A percentile compares a stretch with the other conserved stretches of the same genome.
These are phyloP conservation scores for Phytophthora megakarya DNA, from an alignment of 352 stramenopile genomes.

Conservation along the genomic window DNA sequence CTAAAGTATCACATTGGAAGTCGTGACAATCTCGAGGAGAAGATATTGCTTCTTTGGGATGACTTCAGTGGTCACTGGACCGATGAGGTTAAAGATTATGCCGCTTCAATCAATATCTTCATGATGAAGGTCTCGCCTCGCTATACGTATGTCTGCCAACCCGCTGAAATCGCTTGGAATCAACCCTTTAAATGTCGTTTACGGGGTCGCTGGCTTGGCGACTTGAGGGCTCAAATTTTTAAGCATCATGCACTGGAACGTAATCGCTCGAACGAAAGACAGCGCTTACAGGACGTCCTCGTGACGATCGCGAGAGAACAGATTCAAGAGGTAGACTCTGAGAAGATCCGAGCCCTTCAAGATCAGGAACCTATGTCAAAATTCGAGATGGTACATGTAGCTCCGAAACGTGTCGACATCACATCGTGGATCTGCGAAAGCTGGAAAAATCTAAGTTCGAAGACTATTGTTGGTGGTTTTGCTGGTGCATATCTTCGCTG, in stretches of 20 bases:
- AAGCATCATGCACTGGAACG: not conserved
- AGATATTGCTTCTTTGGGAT: conserved; percentile 7
- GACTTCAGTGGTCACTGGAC: conserved; percentile 1
- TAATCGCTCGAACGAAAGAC: not conserved
- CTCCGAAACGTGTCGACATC: not conserved
- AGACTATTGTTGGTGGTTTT: not conserved
- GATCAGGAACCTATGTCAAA: no score
- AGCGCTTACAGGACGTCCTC: not conserved
- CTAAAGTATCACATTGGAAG: not conserved
- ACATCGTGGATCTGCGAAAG: not conserved
- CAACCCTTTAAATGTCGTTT: conserved; percentile 2
- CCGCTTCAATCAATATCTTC: not conserved
- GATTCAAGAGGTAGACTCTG: not conserved
- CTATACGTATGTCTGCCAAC: conserved; percentile 4
- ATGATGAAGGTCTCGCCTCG: not conserved
- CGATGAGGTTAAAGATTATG: not conserved
- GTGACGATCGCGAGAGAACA: not conserved
- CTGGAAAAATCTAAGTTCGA: not conserved
- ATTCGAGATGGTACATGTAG: not conserved
- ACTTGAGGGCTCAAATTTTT: not conserved
- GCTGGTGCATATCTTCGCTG: not conserved
- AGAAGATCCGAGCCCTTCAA: no score
- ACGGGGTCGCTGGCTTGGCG: not conserved
- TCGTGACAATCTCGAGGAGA: conserved; percentile 1
- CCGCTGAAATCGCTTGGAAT: conserved; percentile 14